phyloP scores from a whole-genome alignment of 371 early-diverging fungal species.

The Funneliformis caledonium region DNA sequence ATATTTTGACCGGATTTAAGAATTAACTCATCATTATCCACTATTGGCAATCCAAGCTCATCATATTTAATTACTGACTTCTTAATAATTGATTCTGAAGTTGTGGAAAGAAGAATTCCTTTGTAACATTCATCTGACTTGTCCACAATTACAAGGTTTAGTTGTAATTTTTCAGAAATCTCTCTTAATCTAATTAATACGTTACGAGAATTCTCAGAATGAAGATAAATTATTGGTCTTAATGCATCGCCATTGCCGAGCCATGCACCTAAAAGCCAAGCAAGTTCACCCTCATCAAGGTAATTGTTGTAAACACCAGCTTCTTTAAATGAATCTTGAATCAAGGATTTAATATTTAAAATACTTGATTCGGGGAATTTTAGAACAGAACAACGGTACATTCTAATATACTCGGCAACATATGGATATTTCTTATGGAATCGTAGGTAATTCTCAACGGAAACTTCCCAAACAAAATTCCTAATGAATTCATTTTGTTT shows the following conservation, averaged over 20 bases:
- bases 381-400: neutral
- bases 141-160: neutral
- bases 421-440: neutral
- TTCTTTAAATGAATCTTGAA: neutral
- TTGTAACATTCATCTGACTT: neutral
- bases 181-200: neutral
- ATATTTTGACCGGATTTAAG: neutral
- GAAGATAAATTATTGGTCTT: neutral
- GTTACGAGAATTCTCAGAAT: neutral
- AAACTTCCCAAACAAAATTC: neutral
- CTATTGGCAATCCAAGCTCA: too few species aligned
- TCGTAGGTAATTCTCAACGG: neutral
- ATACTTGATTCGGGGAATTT: neutral
- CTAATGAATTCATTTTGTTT: neutral
- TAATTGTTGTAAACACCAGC: neutral
- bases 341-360: neutral
- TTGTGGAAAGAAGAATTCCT: too few species aligned
- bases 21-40: neutral
- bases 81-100: too few species aligned
- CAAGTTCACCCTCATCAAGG: neutral
- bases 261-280: neutral
- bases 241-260: neutral
- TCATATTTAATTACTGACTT: too few species aligned
- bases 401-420: neutral
- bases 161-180: neutral